phyloP scores from a whole-genome alignment of 345 rosid species.

The Garcia nutans region DNA sequence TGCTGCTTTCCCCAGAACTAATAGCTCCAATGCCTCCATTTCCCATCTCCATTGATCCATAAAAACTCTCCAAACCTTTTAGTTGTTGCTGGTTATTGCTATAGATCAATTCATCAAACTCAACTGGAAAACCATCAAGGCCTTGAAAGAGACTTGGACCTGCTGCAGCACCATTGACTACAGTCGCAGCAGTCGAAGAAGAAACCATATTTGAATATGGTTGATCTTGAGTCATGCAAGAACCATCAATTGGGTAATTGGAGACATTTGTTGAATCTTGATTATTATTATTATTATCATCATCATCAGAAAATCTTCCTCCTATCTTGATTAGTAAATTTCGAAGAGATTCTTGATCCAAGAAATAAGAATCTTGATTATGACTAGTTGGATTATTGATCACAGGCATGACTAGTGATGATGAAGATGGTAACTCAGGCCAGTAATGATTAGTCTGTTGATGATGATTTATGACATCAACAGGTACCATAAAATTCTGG shows the following conservation, averaged over 20 bases:
- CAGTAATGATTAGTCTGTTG: constrained; percentile 23
- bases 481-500: constrained; percentile 21
- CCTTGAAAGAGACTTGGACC: constrained; percentile 40
- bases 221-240: constrained; percentile 22
- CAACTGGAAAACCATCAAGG: constrained; percentile 24
- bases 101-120: constrained; percentile 23
- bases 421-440: constrained; percentile 28
- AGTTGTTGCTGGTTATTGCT: constrained; percentile 16
- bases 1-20: constrained; percentile 53
- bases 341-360: constrained; percentile 44
- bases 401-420: constrained; percentile 15
- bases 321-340: constrained; percentile 40
- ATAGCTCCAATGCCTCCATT: constrained; percentile 30
- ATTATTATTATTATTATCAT: background rate
- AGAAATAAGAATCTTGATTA: constrained; percentile 24
- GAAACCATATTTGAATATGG: constrained; percentile 29
- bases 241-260: constrained; percentile 14
- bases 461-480: constrained; percentile 14
- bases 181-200: constrained; percentile 25
- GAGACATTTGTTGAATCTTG: constrained; percentile 16
- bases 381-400: background rate
- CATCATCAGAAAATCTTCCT: constrained; percentile 38
- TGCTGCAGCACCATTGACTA: constrained; percentile 14
- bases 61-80: constrained; percentile 28
- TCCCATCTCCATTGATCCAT: constrained; percentile 25